Conservation (phyloP, 345 rosid species). For the Clarkia xantiana region DNA sequence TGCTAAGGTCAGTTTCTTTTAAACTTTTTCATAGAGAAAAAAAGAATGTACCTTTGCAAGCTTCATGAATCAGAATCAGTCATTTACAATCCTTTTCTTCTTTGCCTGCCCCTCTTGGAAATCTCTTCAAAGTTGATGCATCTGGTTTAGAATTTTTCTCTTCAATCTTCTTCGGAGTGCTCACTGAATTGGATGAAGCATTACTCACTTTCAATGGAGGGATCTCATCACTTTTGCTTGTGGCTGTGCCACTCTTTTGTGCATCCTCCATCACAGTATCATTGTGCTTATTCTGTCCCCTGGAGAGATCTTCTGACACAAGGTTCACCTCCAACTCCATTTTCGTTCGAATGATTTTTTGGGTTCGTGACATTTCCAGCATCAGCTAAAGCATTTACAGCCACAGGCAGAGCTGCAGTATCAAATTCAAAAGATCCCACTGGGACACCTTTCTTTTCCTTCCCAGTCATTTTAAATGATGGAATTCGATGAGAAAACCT, state of each 20-base stretch:
- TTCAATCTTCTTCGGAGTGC: too few relatives aligned
- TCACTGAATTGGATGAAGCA: too few relatives aligned
- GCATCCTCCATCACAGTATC: background rate
- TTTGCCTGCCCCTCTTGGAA: too few relatives aligned
- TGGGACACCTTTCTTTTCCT: slow-evolving; percentile 62
- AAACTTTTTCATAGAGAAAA: too few relatives aligned
- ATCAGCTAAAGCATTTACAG: slow-evolving; percentile 8
- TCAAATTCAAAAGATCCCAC: slow-evolving; percentile 67
- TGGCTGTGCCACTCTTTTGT: background rate
- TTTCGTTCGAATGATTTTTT: slow-evolving; percentile 15
- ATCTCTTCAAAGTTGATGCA: too few relatives aligned
- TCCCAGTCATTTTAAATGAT: slow-evolving; percentile 53
- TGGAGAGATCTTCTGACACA: slow-evolving; percentile 13
- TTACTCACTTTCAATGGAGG: background rate
- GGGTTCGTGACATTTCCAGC: slow-evolving; percentile 7
- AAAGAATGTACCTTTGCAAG: too few relatives aligned
- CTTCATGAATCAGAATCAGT: too few relatives aligned
- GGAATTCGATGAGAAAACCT: slow-evolving; percentile 76
- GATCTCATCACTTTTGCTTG: too few relatives aligned
- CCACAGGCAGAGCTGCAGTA: slow-evolving; percentile 61
- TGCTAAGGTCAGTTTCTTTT: too few relatives aligned
- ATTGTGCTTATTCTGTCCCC: slow-evolving; percentile 2
- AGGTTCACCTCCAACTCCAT: slow-evolving; percentile 6
- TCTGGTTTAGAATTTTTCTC: too few relatives aligned
- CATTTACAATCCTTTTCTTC: too few relatives aligned